Conservation (phyloP, 2,329 filamentous ascomycete species). For the Simplicillium aogashimaense region DNA sequence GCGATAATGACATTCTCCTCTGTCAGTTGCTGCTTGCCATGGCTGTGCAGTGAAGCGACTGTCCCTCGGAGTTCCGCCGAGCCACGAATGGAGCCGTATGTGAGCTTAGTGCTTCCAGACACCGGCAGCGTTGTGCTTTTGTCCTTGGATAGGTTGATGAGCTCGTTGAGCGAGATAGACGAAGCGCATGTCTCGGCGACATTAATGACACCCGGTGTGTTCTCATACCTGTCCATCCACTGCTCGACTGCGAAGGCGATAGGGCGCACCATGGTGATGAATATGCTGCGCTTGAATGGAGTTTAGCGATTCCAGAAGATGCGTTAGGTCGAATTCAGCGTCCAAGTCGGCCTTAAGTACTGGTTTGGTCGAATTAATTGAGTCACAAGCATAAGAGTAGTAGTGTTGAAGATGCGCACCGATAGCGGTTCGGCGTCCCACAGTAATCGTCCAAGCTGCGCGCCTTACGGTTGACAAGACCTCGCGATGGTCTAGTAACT, state of each 20-base stretch:
- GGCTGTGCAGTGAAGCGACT: constrained; percentile 56
- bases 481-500: too few species aligned
- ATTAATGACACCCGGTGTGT: constrained; percentile 50
- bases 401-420: too few species aligned
- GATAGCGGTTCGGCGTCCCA: too few species aligned
- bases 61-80: constrained; percentile 52
- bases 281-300: too few species aligned
- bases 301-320: too few species aligned
- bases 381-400: too few species aligned
- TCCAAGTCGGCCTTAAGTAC: too few species aligned
- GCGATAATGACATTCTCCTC: constrained; percentile 64
- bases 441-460: too few species aligned
- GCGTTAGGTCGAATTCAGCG: too few species aligned
- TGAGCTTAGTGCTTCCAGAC: constrained; percentile 47
- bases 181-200: constrained; percentile 72
- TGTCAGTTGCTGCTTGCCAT: constrained; percentile 34
- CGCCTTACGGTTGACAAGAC: too few species aligned
- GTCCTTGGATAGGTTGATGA: constrained; percentile 49
- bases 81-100: constrained; percentile 65
- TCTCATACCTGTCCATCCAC: constrained; percentile 56
- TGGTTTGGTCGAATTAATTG: too few species aligned
- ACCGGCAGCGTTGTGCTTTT: constrained; percentile 30
- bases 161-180: constrained; percentile 62
- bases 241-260: constrained; percentile 59
- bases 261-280: constrained; percentile 11